phyloP scores from a whole-genome alignment of 345 rosid species.

The Kernera saxatilis region DNA sequence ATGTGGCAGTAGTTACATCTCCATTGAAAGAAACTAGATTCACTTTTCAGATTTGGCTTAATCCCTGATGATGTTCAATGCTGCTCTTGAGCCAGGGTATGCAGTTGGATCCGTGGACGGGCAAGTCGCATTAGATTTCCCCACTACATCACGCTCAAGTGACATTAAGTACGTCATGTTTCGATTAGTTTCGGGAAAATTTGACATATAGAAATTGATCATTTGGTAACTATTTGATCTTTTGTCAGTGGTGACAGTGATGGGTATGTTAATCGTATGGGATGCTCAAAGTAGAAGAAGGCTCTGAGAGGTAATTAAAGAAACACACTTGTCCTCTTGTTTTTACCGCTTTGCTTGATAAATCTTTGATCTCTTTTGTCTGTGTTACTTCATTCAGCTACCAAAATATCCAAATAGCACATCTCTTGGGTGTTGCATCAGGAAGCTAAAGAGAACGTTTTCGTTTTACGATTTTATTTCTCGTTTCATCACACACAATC shows the following conservation, averaged over 20 bases:
- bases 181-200: background rate
- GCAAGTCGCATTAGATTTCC: background rate
- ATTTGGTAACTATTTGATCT: constrained; percentile 15
- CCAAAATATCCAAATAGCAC: constrained; percentile 49
- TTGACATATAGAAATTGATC: background rate
- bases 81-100: background rate
- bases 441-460: constrained; percentile 50
- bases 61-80: background rate
- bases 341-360: background rate
- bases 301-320: constrained; percentile 30
- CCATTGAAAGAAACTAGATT: background rate
- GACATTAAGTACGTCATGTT: background rate
- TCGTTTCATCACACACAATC: background rate
- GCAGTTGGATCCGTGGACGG: background rate
- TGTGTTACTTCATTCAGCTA: constrained; percentile 30
- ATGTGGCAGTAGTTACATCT: too few relatives aligned
- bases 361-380: background rate
- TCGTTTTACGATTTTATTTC: background rate
- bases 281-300: constrained; percentile 46
- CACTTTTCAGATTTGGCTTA: background rate
- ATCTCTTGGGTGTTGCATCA: constrained; percentile 52
- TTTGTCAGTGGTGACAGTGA: constrained; percentile 54
- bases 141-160: background rate
- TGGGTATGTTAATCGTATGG: constrained; percentile 44
- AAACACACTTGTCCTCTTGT: constrained; percentile 22